phyloP scores from a whole-genome alignment of 345 rosid genomes.

The Boechera stricta region DNA sequence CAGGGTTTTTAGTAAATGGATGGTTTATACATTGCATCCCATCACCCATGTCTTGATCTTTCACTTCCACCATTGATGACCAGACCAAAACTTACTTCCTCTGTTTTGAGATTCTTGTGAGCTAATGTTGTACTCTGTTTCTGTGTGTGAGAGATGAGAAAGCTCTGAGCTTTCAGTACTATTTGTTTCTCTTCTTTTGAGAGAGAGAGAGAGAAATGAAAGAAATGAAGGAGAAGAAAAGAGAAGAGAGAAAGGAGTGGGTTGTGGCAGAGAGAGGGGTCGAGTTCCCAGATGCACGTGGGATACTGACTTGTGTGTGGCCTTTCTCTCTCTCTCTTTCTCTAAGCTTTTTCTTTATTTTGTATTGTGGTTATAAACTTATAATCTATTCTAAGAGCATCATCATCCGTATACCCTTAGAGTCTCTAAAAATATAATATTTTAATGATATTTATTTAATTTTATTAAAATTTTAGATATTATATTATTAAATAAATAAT shows the following conservation, averaged over 20 bases:
- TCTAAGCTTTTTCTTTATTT: background rate
- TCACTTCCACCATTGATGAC: conserved; percentile 50
- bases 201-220: conserved; percentile 44
- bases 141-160: conserved; percentile 3
- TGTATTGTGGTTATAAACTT: background rate
- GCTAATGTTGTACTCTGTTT: background rate
- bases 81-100: background rate
- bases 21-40: conserved; percentile 84
- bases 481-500: too few relatives aligned
- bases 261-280: conserved; percentile 43
- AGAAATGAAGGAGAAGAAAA: conserved; percentile 36
- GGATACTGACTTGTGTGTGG: conserved; percentile 43
- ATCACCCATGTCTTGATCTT: conserved; percentile 72
- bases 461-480: too few relatives aligned
- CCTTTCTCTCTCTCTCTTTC: too few relatives aligned
- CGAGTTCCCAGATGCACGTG: conserved; percentile 72
- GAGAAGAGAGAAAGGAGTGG: conserved; percentile 21
- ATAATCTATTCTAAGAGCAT: background rate
- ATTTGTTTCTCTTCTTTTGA: conserved; percentile 36
- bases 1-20: conserved; percentile 79
- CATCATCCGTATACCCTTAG: too few relatives aligned
- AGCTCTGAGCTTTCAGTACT: conserved; percentile 22
- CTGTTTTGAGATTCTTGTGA: background rate
- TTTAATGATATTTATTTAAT: too few relatives aligned
- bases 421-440: too few relatives aligned